phyloP scores from a whole-genome alignment of 1,284 basidiomycete genomes.

The Paramarasmius palmivorus region DNA sequence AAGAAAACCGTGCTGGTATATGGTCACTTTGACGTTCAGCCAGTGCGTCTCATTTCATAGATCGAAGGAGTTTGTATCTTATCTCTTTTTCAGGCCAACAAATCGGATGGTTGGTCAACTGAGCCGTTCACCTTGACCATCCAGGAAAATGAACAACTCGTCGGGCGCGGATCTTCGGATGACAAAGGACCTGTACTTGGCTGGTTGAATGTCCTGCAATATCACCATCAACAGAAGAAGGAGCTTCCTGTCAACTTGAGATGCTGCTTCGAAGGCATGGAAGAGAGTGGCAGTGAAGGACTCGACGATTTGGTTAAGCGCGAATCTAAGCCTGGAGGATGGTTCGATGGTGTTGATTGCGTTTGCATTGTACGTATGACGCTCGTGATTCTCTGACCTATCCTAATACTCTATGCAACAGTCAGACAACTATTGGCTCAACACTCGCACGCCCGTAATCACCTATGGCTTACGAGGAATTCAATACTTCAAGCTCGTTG shows the following conservation, averaged over 20 bases:
- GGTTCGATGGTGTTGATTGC: slow-evolving; percentile 91
- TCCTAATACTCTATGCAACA: slow-evolving; percentile 24
- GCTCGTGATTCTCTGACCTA: not conserved
- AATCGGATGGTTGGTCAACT: slow-evolving; percentile 89
- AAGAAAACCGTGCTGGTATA: slow-evolving; percentile 95
- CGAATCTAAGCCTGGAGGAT: slow-evolving; percentile 75
- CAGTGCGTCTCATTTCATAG: slow-evolving; percentile 55
- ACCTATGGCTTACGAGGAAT: slow-evolving; percentile 88
- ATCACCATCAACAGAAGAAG: slow-evolving; percentile 73
- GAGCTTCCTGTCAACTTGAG: slow-evolving; percentile 93
- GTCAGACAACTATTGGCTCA: slow-evolving; percentile 91
- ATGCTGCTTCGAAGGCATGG: slow-evolving; percentile 99
- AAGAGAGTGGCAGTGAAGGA: slow-evolving; percentile 93
- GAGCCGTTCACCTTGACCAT: slow-evolving; percentile 86
- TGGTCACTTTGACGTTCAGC: slow-evolving; percentile 89
- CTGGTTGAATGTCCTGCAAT: slow-evolving; percentile 95
- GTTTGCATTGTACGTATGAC: slow-evolving; percentile 82
- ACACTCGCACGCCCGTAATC: slow-evolving; percentile 69
- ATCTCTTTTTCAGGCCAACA: slow-evolving; percentile 45
- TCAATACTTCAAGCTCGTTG: slow-evolving; percentile 84
- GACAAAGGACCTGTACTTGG: slow-evolving; percentile 94
- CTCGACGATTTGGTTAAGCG: slow-evolving; percentile 87
- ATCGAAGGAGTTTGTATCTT: not conserved
- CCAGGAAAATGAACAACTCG: slow-evolving; percentile 72
- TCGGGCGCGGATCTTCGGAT: slow-evolving; percentile 90